phyloP scores from a whole-genome alignment of 2,329 filamentous ascomycete genomes.

The Verticillium klebahnii region DNA sequence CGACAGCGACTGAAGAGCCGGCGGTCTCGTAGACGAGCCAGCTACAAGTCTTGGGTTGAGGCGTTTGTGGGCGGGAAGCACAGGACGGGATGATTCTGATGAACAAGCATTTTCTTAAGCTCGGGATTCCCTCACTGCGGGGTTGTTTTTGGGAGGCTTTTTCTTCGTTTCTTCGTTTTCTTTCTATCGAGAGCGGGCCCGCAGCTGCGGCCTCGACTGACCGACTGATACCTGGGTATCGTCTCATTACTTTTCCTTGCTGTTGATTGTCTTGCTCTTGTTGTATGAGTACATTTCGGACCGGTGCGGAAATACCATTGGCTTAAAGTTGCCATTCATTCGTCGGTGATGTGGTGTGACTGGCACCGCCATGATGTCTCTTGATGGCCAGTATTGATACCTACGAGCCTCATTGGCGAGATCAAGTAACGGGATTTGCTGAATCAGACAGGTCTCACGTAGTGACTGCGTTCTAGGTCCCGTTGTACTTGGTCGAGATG shows the following conservation, averaged over 20 bases:
- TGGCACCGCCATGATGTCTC: background rate
- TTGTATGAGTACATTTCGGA: background rate
- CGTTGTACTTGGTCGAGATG: too few relatives aligned
- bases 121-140: conserved; percentile 1
- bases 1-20: conserved; percentile 27
- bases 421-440: too few relatives aligned
- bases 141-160: background rate
- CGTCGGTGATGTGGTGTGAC: background rate
- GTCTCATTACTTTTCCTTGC: conserved; percentile 3
- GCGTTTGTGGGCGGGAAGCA: conserved; percentile 1
- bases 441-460: too few relatives aligned
- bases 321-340: background rate
- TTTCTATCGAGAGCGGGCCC: background rate
- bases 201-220: background rate
- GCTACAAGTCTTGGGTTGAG: background rate
- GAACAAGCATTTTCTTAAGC: background rate
- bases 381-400: too few relatives aligned
- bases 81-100: conserved; percentile 2
- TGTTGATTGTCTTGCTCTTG: conserved; percentile 2
- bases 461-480: too few relatives aligned
- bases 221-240: background rate
- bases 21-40: too few relatives aligned
- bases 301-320: background rate
- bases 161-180: background rate
- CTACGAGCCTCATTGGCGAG: too few relatives aligned